Evolutionary conservation across 108 stramenopile genomes (phyloP).

Genomic region (Nitzschia sp.): DNA sequence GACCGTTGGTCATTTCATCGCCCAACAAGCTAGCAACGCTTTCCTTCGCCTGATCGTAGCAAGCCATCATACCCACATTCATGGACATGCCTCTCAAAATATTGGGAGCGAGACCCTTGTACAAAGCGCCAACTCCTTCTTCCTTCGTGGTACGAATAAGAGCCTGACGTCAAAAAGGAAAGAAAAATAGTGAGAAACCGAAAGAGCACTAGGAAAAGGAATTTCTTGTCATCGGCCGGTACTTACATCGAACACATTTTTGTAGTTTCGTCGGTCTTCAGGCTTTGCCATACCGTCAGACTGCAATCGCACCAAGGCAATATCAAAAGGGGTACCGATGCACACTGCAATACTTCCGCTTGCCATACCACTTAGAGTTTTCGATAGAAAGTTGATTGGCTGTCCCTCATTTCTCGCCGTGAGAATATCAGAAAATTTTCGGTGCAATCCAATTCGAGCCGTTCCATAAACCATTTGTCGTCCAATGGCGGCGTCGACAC

Average conservation of each 20-base stretch:
- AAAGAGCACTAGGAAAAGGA: background rate
- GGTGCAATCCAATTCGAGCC: constrained; percentile 97
- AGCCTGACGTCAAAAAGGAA: constrained; percentile 44
- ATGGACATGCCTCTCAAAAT: constrained; percentile 97
- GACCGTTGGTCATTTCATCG: constrained; percentile 84
- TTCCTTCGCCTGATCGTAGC: constrained; percentile 98
- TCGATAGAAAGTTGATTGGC: constrained; percentile 84
- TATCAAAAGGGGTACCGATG: constrained; percentile 98
- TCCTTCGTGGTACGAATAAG: constrained; percentile 85
- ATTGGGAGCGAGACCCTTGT: constrained; percentile 94
- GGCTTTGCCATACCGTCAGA: constrained; percentile 92
- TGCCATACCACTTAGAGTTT: constrained; percentile 90
- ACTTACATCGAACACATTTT: constrained; percentile 94
- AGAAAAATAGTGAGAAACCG: background rate
- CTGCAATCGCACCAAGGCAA: constrained; percentile 97
- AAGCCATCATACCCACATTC: constrained; percentile 99
- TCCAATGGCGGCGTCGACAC: constrained; percentile 95
- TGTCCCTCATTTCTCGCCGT: constrained; percentile 78
- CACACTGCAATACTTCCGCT: constrained; percentile 95
- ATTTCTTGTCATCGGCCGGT: background rate
- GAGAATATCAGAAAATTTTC: constrained; percentile 91
- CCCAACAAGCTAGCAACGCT: constrained; percentile 59
- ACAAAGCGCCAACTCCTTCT: constrained; percentile 94
- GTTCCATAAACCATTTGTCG: constrained; percentile 98
- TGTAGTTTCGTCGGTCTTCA: constrained; percentile 92